Evolutionary conservation across 768 basidiomycete genomes (phyloP), one percentile per base, ranked within the genome.

Genomic region (Clitopilus passeckerianus): DNA sequence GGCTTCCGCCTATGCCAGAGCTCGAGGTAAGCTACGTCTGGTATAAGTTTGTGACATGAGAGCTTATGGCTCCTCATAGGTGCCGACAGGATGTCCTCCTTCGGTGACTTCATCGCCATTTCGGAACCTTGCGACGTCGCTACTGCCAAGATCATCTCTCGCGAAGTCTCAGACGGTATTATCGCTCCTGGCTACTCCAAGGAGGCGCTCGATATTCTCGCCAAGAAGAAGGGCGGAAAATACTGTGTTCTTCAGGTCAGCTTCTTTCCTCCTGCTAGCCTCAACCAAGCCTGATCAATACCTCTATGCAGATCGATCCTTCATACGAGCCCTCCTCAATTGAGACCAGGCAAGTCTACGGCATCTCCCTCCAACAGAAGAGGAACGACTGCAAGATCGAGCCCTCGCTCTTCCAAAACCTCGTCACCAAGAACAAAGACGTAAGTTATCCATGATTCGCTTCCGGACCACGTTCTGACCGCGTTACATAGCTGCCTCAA

Each of bases 21-120:
- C 97, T 53, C 86, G 97, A 69, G 96, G 93, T 89, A 63, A 54
- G 79, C 71, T 15, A 16, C 27, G 8, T 34, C 34, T 30, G n/a
- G n/a, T n/a, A n/a, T n/a, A n/a, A n/a, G n/a, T n/a, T n/a, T n/a
- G n/a, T n/a, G n/a, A n/a, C n/a, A n/a, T n/a, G n/a, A n/a, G n/a
- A n/a, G n/a, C n/a, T n/a, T n/a, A n/a, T n/a, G n/a, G n/a, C n/a
- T n/a, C n/a, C n/a, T n/a, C n/a, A 6, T 64, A 92, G 91, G 95
- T 59, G 96, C 97, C 22, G 97, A 99, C 71, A 87, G 97, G 57
- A 99, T 99, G 97, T 98, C 96, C 0, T 98, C 96, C 1, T 99
- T 98, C 71, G 97, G 97, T 5, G 97, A 99, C 76, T 99, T 98
- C 71, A 95, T 99, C 66, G 97, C 95, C 0, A 81, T 99, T 10